A percentile compares a stretch with the other conserved stretches of the same genome.
Evolutionary conservation across 306 rosid species (phyloP).

Genomic region (Prunus persica): DNA sequence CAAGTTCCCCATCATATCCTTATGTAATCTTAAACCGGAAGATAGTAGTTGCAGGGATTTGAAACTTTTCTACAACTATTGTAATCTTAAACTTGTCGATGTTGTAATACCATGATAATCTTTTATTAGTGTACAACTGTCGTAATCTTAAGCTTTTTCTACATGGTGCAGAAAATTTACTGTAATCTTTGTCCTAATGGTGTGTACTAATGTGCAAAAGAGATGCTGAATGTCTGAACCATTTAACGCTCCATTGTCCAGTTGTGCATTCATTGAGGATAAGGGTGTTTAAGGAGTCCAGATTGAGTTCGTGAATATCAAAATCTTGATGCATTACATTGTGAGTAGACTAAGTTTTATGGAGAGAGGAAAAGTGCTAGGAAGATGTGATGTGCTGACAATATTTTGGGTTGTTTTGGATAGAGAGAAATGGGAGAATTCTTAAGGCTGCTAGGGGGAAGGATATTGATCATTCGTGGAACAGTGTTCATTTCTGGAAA

Average conservation of each 20-base stretch:
- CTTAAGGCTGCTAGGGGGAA: neutral
- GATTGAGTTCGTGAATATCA: neutral
- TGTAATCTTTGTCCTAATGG: neutral
- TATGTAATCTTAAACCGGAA: neutral
- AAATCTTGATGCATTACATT: neutral
- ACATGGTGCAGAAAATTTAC: neutral
- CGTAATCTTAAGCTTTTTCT: neutral
- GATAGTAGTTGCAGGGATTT: neutral
- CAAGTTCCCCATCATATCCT: neutral
- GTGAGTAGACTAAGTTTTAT: neutral
- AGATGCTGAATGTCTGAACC: neutral
- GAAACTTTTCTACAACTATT: neutral
- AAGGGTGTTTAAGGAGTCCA: neutral
- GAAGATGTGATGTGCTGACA: neutral
- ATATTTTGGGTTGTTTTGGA: neutral
- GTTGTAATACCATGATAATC: neutral
- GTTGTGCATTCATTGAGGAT: neutral
- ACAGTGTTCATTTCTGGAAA: neutral
- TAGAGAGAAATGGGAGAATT: neutral
- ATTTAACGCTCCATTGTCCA: neutral
- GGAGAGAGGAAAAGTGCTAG: neutral
- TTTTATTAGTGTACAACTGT: neutral
- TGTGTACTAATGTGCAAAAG: neutral
- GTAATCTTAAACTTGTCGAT: too few species aligned
- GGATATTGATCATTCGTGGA: neutral